These are phyloP conservation scores for Metschnikowia anglica DNA, from an alignment of 805 yeast genomes.

Conservation along the genomic window DNA sequence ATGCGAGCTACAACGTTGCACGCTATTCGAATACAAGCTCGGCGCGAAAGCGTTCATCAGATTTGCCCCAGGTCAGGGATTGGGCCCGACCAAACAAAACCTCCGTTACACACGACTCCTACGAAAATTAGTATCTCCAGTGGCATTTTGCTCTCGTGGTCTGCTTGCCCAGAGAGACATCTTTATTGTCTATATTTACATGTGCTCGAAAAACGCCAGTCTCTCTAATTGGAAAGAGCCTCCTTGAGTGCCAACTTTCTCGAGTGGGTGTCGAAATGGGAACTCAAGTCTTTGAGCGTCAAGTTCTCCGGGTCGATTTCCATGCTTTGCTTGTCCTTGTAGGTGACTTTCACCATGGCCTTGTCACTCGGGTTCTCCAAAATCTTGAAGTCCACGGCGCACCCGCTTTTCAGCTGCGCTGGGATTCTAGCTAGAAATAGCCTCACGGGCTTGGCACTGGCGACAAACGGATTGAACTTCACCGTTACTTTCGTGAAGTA, in stretches of 20 bases:
- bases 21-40: too few species aligned
- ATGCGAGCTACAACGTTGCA: too few species aligned
- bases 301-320: conserved; percentile 61
- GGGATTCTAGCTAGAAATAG: conserved; percentile 79
- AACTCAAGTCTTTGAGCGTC: conserved; percentile 60
- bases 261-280: conserved; percentile 76
- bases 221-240: conserved; percentile 44
- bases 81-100: too few species aligned
- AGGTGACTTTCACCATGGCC: conserved; percentile 73
- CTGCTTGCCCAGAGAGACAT: not conserved
- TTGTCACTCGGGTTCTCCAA: conserved; percentile 42
- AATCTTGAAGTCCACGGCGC: conserved; percentile 62
- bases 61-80: too few species aligned
- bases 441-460: conserved; percentile 73
- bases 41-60: too few species aligned
- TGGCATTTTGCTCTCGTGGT: too few species aligned
- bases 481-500: conserved; percentile 78
- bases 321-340: conserved; percentile 72
- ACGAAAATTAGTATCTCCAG: too few species aligned
- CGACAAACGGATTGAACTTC: conserved; percentile 73
- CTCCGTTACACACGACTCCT: not conserved
- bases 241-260: conserved; percentile 75
- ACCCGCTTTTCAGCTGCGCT: conserved; percentile 60
- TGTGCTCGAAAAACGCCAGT: not conserved
- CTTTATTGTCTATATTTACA: conserved; percentile 5